Evolutionary conservation across 1,284 basidiomycete genomes (phyloP).

Genomic region (Tilletia indica): DNA sequence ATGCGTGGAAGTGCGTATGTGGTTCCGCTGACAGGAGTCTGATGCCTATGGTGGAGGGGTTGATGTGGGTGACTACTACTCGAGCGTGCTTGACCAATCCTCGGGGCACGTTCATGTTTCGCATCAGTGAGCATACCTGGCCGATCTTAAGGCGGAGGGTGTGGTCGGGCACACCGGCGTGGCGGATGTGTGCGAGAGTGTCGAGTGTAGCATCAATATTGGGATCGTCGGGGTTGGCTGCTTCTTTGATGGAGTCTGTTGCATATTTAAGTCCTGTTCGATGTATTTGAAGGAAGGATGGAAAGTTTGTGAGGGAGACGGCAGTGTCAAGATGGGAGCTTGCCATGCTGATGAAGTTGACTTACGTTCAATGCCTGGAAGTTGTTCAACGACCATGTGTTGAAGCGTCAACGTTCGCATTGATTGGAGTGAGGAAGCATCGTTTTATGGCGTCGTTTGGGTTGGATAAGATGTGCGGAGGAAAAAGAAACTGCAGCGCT

Average conservation of each 20-base stretch:
- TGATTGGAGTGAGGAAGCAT: background rate
- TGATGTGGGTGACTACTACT: background rate
- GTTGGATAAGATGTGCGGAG: background rate
- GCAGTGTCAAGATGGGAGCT: too few relatives aligned
- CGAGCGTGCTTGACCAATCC: slow-evolving; percentile 5
- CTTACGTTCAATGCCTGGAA: background rate
- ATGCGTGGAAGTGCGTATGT: background rate
- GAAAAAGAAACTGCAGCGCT: background rate
- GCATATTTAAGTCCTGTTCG: background rate
- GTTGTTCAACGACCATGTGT: background rate
- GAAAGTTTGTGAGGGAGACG: too few relatives aligned
- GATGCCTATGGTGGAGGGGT: background rate
- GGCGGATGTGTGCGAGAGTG: background rate
- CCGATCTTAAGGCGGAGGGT: background rate
- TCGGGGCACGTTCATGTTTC: background rate
- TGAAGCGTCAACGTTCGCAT: background rate
- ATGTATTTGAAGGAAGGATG: background rate
- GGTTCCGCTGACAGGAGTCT: background rate
- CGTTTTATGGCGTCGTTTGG: background rate
- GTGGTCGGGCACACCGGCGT: background rate
- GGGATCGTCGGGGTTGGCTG: background rate
- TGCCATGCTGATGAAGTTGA: too few relatives aligned
- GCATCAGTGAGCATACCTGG: background rate
- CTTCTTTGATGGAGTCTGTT: background rate
- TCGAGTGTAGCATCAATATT: background rate